phyloP scores from a whole-genome alignment of 2,329 filamentous ascomycete species.

The Pseudocercospora crystallina region DNA sequence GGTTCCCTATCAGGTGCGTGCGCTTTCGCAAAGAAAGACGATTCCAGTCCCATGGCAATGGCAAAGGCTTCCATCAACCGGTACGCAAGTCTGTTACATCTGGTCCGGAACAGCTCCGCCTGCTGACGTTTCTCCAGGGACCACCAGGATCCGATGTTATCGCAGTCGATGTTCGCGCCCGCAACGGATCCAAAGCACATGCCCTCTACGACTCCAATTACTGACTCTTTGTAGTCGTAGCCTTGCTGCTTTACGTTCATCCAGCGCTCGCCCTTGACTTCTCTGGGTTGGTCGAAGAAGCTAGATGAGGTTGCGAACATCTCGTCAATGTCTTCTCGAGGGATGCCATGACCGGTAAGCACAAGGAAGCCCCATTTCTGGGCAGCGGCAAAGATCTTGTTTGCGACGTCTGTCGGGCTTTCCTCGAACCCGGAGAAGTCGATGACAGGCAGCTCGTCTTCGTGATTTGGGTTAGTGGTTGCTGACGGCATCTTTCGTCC shows the following conservation, averaged over 20 bases:
- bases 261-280: constrained; percentile 2
- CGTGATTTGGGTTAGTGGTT: not conserved
- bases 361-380: constrained; percentile 1
- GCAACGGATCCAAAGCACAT: constrained; percentile 5
- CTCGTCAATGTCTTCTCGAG: not conserved
- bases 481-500: not conserved
- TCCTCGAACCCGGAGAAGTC: not conserved
- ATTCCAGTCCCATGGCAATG: constrained; percentile 1
- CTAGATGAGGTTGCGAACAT: constrained; percentile 3
- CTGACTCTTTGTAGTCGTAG: constrained; percentile 5
- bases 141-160: constrained; percentile 2
- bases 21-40: not conserved
- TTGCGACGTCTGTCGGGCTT: not conserved
- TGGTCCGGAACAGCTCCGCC: not conserved
- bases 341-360: constrained; percentile 1
- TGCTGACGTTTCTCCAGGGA: not conserved
- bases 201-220: constrained; percentile 2
- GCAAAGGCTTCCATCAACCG: not conserved
- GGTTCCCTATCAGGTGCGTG: constrained; percentile 1
- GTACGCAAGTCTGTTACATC: not conserved
- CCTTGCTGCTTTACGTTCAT: constrained; percentile 4
- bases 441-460: not conserved
- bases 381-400: not conserved
- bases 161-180: not conserved
- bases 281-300: constrained; percentile 3